Conservation (phyloP, 2,329 filamentous ascomycete species). For the Calonectria henricotiae region DNA sequence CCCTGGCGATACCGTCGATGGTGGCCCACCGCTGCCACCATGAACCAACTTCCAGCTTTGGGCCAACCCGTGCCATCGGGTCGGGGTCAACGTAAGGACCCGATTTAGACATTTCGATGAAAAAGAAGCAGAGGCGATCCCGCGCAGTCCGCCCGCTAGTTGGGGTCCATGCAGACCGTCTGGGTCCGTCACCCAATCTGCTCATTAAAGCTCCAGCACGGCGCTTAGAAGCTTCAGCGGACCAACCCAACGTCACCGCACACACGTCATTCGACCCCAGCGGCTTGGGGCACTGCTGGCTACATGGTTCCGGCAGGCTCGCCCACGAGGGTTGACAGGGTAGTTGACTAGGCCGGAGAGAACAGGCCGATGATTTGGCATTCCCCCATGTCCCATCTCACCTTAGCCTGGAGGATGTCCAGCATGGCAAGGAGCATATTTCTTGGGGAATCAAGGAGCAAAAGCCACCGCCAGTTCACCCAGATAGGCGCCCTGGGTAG, state of each 20-base stretch:
- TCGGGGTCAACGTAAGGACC: slow-evolving; percentile 30
- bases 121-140: slow-evolving; percentile 26
- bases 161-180: slow-evolving; percentile 43
- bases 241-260: slow-evolving; percentile 37
- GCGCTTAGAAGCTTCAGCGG: slow-evolving; percentile 44
- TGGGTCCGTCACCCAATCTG: slow-evolving; percentile 39
- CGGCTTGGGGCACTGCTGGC: slow-evolving; percentile 44
- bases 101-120: slow-evolving; percentile 20
- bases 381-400: slow-evolving; percentile 16
- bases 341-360: slow-evolving; percentile 5
- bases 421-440: slow-evolving; percentile 19
- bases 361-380: slow-evolving; percentile 21
- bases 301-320: slow-evolving; percentile 23
- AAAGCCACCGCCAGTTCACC: slow-evolving; percentile 37
- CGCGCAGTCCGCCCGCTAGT: slow-evolving; percentile 34
- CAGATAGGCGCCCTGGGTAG: slow-evolving; percentile 40
- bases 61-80: slow-evolving; percentile 44
- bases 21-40: slow-evolving; percentile 41
- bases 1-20: slow-evolving; percentile 15
- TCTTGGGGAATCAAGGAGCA: slow-evolving; percentile 1
- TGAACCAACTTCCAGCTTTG: slow-evolving; percentile 13
- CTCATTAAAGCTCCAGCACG: slow-evolving; percentile 40
- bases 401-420: slow-evolving; percentile 24
- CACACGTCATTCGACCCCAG: slow-evolving; percentile 51
- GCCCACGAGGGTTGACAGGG: slow-evolving; percentile 40